Conservation (phyloP, 352 stramenopile species). For the Phytophthora cactorum region DNA sequence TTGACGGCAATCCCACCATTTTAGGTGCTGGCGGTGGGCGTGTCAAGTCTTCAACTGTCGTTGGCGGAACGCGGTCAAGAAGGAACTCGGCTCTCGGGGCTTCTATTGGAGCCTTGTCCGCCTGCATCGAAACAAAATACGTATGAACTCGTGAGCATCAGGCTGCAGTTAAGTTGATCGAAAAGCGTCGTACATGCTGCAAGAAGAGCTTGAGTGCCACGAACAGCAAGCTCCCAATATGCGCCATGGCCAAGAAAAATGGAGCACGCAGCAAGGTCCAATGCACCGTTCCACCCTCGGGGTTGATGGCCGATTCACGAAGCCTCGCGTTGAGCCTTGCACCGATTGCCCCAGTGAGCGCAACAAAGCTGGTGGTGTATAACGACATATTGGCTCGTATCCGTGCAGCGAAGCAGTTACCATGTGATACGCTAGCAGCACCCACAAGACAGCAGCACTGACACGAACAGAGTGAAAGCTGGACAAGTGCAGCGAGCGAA, state of each 20-base stretch:
- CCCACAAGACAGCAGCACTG: constrained; percentile 70
- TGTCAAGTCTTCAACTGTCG: constrained; percentile 46
- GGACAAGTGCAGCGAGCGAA: constrained; percentile 49
- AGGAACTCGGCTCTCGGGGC: constrained; percentile 4
- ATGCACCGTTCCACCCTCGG: constrained; percentile 75
- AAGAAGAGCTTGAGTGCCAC: constrained; percentile 79
- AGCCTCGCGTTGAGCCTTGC: constrained; percentile 76
- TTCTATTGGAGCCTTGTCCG: constrained; percentile 31
- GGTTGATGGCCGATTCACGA: constrained; percentile 77
- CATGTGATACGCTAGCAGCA: constrained; percentile 41
- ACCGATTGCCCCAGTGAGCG: constrained; percentile 65
- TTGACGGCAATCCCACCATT: constrained; percentile 22
- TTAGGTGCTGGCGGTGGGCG: constrained; percentile 38
- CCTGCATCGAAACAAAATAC: constrained; percentile 18
- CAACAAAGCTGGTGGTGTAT: constrained; percentile 50
- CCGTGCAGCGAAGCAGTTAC: constrained; percentile 54
- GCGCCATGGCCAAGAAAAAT: constrained; percentile 65
- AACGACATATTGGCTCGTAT: constrained; percentile 62
- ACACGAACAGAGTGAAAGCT: constrained; percentile 66
- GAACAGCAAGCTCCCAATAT: constrained; percentile 68
- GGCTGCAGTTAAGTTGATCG: not conserved
- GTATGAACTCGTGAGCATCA: not conserved
- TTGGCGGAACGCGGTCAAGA: constrained; percentile 12
- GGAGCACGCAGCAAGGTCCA: constrained; percentile 72
- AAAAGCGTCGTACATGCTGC: constrained; percentile 54